Base-by-base conservation (phyloP, 108 stramenopile genomes). In the Pseudonitzschia delicatissima region DNA sequence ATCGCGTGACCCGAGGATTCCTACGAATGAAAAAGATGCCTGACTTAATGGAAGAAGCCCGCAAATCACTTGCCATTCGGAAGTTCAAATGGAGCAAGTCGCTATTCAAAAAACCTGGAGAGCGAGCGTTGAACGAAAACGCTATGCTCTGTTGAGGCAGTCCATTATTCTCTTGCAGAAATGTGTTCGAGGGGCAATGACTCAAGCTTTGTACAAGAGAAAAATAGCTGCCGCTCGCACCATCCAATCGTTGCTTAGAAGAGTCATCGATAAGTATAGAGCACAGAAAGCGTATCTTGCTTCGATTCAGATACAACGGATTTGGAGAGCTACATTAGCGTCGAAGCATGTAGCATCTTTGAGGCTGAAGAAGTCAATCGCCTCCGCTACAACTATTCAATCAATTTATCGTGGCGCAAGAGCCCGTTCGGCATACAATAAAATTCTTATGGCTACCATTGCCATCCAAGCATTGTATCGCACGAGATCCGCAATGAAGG, bases 331-430 rank as follows among this genome's bases (percentile, higher is more conserved):
- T 55, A 6, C 28, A 3, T 23, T 17, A 17, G 53, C 53, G 12
- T n/a, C 29, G 27, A 31, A 55, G 13, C n/a, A 4, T 18, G 26
- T 28, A 55, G 27, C 13, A 33, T 5, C 31, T 55, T 3, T 55
- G 6, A 25, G 53, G 27, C 12, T 33, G 9, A 33, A 2, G 12
- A 55, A 55, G 5, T 32, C 12, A 0, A 2, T 9, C n/a, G 21
- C 57, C 42, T 40, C 68, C 1, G 28, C 53, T 31, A 33, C n/a
- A 11, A 33, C 12, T n/a, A 45, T 68, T 39, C 71, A 71, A 34
- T 40, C 59, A 18, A 15, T 9, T 11, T 71, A 62, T 50, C 62
- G 62, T 20, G 62, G 61, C 27, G 8, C 52, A 23, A 23, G 31
- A 20, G 62, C 53, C 23, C 39, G 71, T 1, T 26, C 40, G 2